Evolutionary conservation across 306 rosid species (phyloP), one percentile per base, ranked within the genome.

Genomic region (Cucumis melo): DNA sequence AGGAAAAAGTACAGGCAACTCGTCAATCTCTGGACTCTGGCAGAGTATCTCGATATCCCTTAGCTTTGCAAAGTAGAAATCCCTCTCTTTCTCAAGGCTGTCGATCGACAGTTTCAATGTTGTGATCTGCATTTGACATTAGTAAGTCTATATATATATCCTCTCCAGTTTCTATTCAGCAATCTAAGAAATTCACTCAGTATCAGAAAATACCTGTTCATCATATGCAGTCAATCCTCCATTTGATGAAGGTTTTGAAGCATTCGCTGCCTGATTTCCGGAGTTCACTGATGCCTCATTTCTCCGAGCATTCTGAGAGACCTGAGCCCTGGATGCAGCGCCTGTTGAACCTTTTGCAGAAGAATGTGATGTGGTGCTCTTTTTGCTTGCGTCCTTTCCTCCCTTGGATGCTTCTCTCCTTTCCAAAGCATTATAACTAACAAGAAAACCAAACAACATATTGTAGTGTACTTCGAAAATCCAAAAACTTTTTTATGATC

Each of bases 51-150:
- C 97, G 61, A 94, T 90, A 63, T 94, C 99, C 80, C 99, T 88
- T 72, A 92, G 83, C 78, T 94, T 94, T 0, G 87, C 89, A 77
- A 94, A 94, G 81, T 95, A 95, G 87, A 92, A 95, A 65, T 95
- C 98, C 58, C 99, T 74, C 74, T 95, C 98, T 85, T 95, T 95
- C 88, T 95, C 99, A 71, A 95, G 99, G 81, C 96, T 91, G 78
- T 95, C 98, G 51, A 95, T 87, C 5, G 99, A 92, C 23, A 95
- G 79, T 78, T 95, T 95, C 87, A 94, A 82, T 71, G 85, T 91
- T 0, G 99, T 94, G 80, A 94, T 85, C 99, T 94, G 89, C 88
- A 86, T 73, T 63, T 50, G 0, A 72, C 11, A 64, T 58, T 32
- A 68, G 39, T 7, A 29, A 82, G 27, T 77, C 53, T 61, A 4